These are phyloP conservation scores for Vachellia collinsii DNA, from an alignment of 306 rosid genomes.

Conservation along the genomic window DNA sequence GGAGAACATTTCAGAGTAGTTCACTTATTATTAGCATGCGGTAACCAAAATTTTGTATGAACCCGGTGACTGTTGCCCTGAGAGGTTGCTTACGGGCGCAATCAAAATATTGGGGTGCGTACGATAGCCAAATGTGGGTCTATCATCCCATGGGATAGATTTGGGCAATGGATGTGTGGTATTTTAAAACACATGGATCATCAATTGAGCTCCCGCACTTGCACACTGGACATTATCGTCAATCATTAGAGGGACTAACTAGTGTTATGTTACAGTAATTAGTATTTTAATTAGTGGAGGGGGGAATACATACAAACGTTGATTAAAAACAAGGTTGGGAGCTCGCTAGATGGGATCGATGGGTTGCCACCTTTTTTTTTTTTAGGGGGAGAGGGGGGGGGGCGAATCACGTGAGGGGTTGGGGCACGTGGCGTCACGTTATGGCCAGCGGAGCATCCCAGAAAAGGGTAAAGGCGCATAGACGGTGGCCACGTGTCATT, in stretches of 20 bases:
- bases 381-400: no score
- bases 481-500: constrained; percentile 58
- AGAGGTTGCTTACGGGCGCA: neutral
- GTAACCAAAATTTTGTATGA: neutral
- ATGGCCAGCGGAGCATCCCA: constrained; percentile 34
- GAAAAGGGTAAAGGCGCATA: constrained; percentile 31
- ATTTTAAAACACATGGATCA: neutral
- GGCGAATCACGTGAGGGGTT: constrained; percentile 53
- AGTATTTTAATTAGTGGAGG: no score
- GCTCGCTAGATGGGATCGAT: neutral
- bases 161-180: no score
- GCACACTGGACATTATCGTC: neutral
- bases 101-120: neutral
- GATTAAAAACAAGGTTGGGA: no score
- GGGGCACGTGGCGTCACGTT: constrained; percentile 67
- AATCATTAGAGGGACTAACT: neutral
- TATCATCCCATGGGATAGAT: no score
- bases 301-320: no score
- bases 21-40: neutral
- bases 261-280: no score
- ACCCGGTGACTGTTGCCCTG: neutral
- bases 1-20: neutral
- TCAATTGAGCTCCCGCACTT: neutral
- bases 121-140: no score
- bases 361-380: neutral